Evolutionary conservation across 164 flowering plant genomes (phyloP), one percentile per base, ranked within the genome.

Genomic region (Vitis labrusca): DNA sequence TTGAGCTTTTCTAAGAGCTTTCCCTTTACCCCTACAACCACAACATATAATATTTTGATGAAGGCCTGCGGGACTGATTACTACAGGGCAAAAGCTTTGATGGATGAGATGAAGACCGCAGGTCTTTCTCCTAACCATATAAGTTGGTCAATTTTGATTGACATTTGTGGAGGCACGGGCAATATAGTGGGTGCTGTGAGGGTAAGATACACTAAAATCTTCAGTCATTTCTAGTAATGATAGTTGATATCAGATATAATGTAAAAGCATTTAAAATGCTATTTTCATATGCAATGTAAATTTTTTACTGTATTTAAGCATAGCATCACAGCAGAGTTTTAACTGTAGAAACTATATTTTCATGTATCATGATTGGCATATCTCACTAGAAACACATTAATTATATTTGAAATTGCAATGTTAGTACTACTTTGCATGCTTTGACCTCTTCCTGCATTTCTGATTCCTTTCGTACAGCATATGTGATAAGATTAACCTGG

Each of bases 51-150:
- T 76, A 92, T 84, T 78, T 73, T 94, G 80, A 83, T 94, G 91
- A 94, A 90, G 83, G 97, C 97, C 44, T 94, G 97, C 66, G 94
- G 98, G 27, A 83, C 89, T 71, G 90, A 94, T 82, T 88, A 79
- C 77, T 58, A 71, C 70, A 94, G 81, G 57, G 96, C 90, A 56
- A 86, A 83, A 76, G 83, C 81, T 63, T 77, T 92, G 69, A 88
- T 94, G 82, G 88, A 86, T 57, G 97, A 94, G 76, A 94, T 94
- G 93, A 86, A 76, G 82, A 64, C 61, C 19, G 69, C 66, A 30
- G 94, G 91, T 57, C 91, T 94, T 75, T 82, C 83, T 65, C 97
- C 98, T 17, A 81, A 94, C 82, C 85, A 89, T 13, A 85, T 88
- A 80, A 94, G 84, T 85, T 90, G 96, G 96, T 82, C 97, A 47